A percentile compares a stretch with the other conserved stretches of the same genome.
phyloP scores from a whole-genome alignment of 257 asterid genomes.

The Nemophila menziesii region DNA sequence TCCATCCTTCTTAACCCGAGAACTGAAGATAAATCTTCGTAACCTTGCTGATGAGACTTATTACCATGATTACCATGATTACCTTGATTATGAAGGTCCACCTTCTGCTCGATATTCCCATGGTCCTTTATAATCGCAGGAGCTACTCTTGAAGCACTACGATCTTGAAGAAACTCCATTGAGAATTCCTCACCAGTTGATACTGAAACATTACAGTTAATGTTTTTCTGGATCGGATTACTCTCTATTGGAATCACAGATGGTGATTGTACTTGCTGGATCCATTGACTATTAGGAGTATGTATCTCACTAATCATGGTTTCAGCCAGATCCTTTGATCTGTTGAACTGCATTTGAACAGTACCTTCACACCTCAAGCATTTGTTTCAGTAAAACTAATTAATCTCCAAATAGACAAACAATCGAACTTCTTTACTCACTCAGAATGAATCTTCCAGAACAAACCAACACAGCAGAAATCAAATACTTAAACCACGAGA shows the following conservation, averaged over 20 bases:
- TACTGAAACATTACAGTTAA: slow-evolving; percentile 29
- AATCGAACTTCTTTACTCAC: neutral
- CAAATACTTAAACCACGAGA: neutral
- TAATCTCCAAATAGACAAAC: neutral
- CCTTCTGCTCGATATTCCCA: slow-evolving; percentile 16
- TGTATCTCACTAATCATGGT: slow-evolving; percentile 24
- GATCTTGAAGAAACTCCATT: slow-evolving; percentile 38
- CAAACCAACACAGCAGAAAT: neutral
- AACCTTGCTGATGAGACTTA: slow-evolving; percentile 29
- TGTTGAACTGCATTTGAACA: slow-evolving; percentile 2
- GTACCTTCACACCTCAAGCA: neutral
- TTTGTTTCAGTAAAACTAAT: neutral
- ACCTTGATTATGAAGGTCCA: slow-evolving; percentile 17
- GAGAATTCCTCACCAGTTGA: slow-evolving; percentile 58
- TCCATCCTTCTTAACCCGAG: slow-evolving; percentile 58
- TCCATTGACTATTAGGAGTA: slow-evolving; percentile 24
- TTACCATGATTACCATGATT: too few relatives aligned
- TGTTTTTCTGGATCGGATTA: slow-evolving; percentile 18
- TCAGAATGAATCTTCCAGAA: neutral
- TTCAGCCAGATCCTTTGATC: slow-evolving; percentile 25
- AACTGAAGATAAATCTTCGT: slow-evolving; percentile 51
- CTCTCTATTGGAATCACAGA: slow-evolving; percentile 13
- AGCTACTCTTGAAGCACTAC: slow-evolving; percentile 28
- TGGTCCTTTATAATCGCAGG: slow-evolving; percentile 18
- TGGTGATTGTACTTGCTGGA: slow-evolving; percentile 26